Conservation (phyloP, 108 stramenopile genomes). For the Skeletonema grethae region DNA sequence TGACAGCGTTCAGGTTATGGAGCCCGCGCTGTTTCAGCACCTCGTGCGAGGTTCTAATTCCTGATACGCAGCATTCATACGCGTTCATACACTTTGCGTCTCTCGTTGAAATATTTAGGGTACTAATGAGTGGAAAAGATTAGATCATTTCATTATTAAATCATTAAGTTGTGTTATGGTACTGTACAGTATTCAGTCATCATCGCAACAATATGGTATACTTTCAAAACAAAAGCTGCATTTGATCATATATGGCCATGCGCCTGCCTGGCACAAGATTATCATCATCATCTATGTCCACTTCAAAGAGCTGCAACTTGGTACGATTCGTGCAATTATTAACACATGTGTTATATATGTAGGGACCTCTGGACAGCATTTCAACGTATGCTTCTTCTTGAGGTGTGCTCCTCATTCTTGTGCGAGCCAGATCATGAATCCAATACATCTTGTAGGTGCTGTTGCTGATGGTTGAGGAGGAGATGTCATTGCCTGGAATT, state of each 20-base stretch:
- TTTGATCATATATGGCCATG: background rate
- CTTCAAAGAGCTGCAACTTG: background rate
- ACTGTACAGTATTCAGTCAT: too few relatives aligned
- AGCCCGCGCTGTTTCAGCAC: slow-evolving; percentile 29
- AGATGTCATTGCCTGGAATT: background rate
- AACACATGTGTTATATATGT: background rate
- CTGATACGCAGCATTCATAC: background rate
- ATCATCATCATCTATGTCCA: background rate
- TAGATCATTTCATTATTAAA: slow-evolving; percentile 4
- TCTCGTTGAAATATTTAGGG: background rate
- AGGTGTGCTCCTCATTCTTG: background rate
- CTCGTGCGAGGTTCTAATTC: slow-evolving; percentile 28
- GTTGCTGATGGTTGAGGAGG: too few relatives aligned
- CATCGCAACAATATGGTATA: background rate
- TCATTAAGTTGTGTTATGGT: background rate
- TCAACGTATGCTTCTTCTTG: background rate
- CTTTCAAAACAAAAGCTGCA: background rate
- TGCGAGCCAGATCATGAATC: background rate
- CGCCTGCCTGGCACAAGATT: background rate
- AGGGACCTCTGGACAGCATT: background rate
- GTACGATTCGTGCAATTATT: background rate
- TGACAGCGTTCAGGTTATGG: slow-evolving; percentile 11
- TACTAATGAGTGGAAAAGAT: background rate
- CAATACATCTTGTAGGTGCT: background rate
- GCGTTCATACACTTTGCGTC: background rate